Evolutionary conservation across 192 early-diverging fungal species (phyloP).

Genomic region (Chytriomyces hyalinus): DNA sequence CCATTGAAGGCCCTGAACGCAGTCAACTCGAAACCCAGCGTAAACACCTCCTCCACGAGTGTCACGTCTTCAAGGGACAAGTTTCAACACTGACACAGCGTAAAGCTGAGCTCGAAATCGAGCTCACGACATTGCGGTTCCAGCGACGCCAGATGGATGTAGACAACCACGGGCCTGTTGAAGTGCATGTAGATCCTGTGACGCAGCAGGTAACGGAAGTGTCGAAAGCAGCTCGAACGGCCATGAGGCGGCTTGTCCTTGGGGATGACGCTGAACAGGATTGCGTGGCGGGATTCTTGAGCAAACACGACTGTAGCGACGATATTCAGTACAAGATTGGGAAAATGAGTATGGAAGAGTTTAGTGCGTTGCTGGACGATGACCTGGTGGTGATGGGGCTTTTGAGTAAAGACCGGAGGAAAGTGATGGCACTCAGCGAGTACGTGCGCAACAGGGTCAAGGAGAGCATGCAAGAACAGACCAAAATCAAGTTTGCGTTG

Average conservation of each 20-base stretch:
- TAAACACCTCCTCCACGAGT: slow-evolving; percentile 38
- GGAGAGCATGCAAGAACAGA: slow-evolving; percentile 56
- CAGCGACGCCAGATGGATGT: slow-evolving; percentile 53
- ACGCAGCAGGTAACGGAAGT: slow-evolving; percentile 50
- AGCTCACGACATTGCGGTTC: slow-evolving; percentile 36
- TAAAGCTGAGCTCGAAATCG: slow-evolving; percentile 47
- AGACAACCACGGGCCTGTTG: slow-evolving; percentile 27
- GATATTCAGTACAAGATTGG: slow-evolving; percentile 44
- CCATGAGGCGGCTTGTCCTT: slow-evolving; percentile 48
- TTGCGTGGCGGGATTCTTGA: slow-evolving; percentile 39
- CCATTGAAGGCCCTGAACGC: slow-evolving; percentile 41
- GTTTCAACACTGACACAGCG: slow-evolving; percentile 41
- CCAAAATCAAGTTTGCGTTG: slow-evolving; percentile 56
- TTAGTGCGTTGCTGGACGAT: slow-evolving; percentile 50
- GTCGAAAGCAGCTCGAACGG: slow-evolving; percentile 36
- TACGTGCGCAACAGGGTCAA: slow-evolving; percentile 59
- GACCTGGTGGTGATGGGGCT: slow-evolving; percentile 40
- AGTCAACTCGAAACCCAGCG: slow-evolving; percentile 45
- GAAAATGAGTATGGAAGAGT: slow-evolving; percentile 48
- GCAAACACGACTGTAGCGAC: slow-evolving; percentile 54
- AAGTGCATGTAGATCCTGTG: slow-evolving; percentile 45
- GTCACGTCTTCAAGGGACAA: slow-evolving; percentile 28
- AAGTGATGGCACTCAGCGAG: slow-evolving; percentile 56
- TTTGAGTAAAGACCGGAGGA: slow-evolving; percentile 50
- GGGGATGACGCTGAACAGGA: slow-evolving; percentile 47